Base-by-base conservation (phyloP, 2,329 filamentous ascomycete genomes). In the Fusarium lateritium region DNA sequence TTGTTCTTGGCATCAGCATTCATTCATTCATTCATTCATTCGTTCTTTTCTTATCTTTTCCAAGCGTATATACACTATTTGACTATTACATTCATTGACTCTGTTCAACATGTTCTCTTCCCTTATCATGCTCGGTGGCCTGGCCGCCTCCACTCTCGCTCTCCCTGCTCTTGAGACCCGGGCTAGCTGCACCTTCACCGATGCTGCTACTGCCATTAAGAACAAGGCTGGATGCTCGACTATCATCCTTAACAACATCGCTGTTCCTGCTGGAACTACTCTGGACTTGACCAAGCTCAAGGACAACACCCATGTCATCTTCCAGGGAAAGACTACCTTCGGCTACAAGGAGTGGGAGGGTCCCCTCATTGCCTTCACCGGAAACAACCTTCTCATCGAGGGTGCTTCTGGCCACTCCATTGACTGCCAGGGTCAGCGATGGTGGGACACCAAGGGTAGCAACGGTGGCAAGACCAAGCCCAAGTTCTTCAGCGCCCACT, bases 291-390 rank as follows among this genome's bases (percentile, higher is more conserved):
- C 86, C 14, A 78, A 80, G 21, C 80, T 89, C 39, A 81, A 81
- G 2, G 73, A 77, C 19, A 84, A 84, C 65, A 88, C 87, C 56
- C 15, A 82, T 77, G 73, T 91, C 65, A 86, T 85, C 70, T 92
- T 92, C 78, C 77, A 87, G 59, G 91, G 90, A 43, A 86, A 82
- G 15, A 92, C 90, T n/a, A 88, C 86, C 55, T 92, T 90, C 73
- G 89, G 83, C 21, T 91, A 91, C 79, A 81, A 87, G 66, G 86
- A 90, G 72, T 92, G 89, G 90, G 76, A 77, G 2, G 90, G 90
- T 0, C 90, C 90, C 44, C 81, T 92, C 15, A 83, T 92, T 71
- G 83, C 84, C 28, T 81, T 92, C 65, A 85, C 85, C 2, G 90
- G 90, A 40, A 85, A 78, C 36, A 80, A 82, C 65, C 83, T 91